Conservation (phyloP, 371 early-diverging fungal genomes). For the Mucor ambiguus region DNA sequence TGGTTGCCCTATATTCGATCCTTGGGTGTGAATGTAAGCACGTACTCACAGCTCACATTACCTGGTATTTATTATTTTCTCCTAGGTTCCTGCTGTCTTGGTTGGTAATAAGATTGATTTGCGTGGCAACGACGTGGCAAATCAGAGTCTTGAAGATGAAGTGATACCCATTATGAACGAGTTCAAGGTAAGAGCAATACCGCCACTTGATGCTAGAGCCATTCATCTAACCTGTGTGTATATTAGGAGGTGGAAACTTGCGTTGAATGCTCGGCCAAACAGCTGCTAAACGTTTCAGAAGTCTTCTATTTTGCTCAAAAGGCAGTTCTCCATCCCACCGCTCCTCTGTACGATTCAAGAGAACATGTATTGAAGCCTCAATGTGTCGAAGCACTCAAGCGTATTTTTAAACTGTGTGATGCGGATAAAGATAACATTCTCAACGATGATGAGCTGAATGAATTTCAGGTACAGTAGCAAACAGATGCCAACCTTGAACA, state of each 20-base stretch:
- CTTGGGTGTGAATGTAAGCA: conserved; percentile 85
- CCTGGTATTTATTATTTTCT: not conserved
- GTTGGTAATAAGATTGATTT: conserved; percentile 98
- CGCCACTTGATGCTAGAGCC: not conserved
- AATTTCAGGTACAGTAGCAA: conserved; percentile 78
- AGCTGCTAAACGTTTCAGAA: conserved; percentile 92
- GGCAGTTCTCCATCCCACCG: conserved; percentile 96
- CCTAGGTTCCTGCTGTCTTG: conserved; percentile 89
- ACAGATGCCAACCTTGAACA: not conserved
- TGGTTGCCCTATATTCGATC: conserved; percentile 94
- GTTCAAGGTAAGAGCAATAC: conserved; percentile 69
- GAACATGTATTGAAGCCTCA: conserved; percentile 92
- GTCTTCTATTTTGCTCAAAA: conserved; percentile 99
- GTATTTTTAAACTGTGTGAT: conserved; percentile 96
- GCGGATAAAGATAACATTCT: conserved; percentile 88
- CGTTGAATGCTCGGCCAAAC: conserved; percentile 96
- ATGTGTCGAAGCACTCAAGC: conserved; percentile 86
- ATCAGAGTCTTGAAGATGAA: conserved; percentile 86
- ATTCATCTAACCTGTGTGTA: not conserved
- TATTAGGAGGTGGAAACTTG: conserved; percentile 95
- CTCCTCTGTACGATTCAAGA: conserved; percentile 92
- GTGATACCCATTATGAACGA: conserved; percentile 97
- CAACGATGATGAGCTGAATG: conserved; percentile 93
- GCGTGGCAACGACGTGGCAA: conserved; percentile 79
- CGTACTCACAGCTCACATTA: not conserved